Evolutionary conservation across 306 rosid genomes (phyloP).

Genomic region (Quercus bicolor): DNA sequence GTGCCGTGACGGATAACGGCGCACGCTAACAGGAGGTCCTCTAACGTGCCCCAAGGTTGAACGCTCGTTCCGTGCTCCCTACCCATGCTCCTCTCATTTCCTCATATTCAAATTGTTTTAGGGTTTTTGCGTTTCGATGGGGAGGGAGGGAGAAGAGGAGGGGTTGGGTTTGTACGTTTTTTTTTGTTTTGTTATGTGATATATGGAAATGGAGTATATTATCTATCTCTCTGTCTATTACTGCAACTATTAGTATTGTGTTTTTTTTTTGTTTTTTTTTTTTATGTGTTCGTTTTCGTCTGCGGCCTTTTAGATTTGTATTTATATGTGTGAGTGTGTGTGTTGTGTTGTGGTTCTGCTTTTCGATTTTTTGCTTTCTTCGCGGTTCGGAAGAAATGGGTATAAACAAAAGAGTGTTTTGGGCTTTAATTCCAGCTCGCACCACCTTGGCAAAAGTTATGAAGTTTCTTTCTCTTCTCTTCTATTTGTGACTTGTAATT

Average conservation of each 20-base stretch:
- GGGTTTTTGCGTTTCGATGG: constrained; percentile 35
- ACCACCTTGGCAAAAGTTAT: neutral
- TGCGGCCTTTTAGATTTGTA: neutral
- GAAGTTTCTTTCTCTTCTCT: neutral
- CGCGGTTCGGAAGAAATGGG: neutral
- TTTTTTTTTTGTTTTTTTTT: no score
- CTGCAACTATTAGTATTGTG: no score
- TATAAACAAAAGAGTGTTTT: neutral
- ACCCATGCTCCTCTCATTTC: constrained; percentile 50
- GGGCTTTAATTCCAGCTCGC: constrained; percentile 8
- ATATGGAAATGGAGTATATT: no score
- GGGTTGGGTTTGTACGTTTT: neutral
- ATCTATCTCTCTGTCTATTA: no score
- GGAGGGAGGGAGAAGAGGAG: neutral
- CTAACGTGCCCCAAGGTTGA: constrained; percentile 52
- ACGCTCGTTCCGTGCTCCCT: constrained; percentile 39
- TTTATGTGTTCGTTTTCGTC: no score
- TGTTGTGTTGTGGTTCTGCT: neutral
- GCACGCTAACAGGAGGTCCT: constrained; percentile 53
- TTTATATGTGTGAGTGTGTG: neutral
- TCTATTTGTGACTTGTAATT: neutral
- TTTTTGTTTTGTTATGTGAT: neutral
- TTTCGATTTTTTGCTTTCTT: neutral
- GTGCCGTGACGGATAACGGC: constrained; percentile 54
- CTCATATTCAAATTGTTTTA: constrained; percentile 26